Conservation (phyloP, 2,329 filamentous ascomycete species). For the Verticillium albo-atrum region DNA sequence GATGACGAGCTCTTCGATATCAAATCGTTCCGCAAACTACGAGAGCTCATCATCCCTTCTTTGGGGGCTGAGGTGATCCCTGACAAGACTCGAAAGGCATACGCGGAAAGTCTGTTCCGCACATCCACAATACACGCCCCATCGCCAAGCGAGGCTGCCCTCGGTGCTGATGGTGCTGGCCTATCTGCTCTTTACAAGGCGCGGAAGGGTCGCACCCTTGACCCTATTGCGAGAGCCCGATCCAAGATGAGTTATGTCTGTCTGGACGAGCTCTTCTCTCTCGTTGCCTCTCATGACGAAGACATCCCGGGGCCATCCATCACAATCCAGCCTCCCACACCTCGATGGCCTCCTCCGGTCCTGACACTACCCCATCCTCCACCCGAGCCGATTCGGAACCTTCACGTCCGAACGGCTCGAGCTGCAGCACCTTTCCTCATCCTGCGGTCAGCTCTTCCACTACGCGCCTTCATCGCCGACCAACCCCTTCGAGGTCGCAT, state of each 20-base stretch:
- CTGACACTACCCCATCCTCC: neutral
- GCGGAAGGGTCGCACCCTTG: constrained; percentile 68
- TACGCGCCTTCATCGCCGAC: constrained; percentile 86
- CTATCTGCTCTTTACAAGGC: constrained; percentile 59
- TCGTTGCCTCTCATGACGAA: constrained; percentile 51
- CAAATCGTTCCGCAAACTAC: constrained; percentile 62
- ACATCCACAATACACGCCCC: constrained; percentile 76
- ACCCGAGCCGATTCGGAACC: constrained; percentile 10
- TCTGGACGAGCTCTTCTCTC: constrained; percentile 71
- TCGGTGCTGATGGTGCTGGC: constrained; percentile 34
- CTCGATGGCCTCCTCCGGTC: constrained; percentile 27
- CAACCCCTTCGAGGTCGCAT: constrained; percentile 84
- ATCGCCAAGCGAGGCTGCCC: constrained; percentile 45
- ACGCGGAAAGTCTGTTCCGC: constrained; percentile 72
- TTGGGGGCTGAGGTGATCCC: constrained; percentile 64
- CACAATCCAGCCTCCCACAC: constrained; percentile 39
- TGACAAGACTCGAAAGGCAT: constrained; percentile 63
- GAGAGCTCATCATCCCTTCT: constrained; percentile 67
- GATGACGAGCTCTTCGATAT: constrained; percentile 82
- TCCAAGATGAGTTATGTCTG: constrained; percentile 74
- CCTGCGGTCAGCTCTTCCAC: constrained; percentile 70
- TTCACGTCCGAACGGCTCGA: constrained; percentile 61
- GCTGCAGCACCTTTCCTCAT: constrained; percentile 78
- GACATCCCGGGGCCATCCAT: constrained; percentile 26
- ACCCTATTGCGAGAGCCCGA: constrained; percentile 60